These are phyloP conservation scores for Pythium monospermum DNA, from an alignment of 352 stramenopile species.

Conservation along the genomic window DNA sequence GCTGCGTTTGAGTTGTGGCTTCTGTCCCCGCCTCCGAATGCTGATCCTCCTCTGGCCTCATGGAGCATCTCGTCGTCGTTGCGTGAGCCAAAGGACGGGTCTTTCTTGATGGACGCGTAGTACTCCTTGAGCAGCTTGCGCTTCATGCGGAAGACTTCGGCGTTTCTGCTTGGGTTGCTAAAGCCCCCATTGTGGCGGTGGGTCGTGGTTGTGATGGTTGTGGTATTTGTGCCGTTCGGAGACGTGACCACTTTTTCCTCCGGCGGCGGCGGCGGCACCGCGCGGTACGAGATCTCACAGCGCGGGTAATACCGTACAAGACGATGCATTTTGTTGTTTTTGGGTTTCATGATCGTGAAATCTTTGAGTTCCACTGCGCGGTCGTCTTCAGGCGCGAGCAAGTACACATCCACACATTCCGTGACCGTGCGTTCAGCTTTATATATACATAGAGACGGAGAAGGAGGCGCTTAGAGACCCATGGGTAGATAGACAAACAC, in stretches of 20 bases:
- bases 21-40: too few relatives aligned
- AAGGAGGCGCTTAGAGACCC: too few relatives aligned
- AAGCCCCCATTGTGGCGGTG: slow-evolving; percentile 68
- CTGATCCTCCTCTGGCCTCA: too few relatives aligned
- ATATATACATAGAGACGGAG: too few relatives aligned
- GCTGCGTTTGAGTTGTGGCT: too few relatives aligned
- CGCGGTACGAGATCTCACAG: slow-evolving; percentile 71
- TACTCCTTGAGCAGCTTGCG: slow-evolving; percentile 60
- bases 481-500: too few relatives aligned
- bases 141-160: slow-evolving; percentile 70
- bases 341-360: slow-evolving; percentile 81
- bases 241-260: slow-evolving; percentile 56
- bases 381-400: slow-evolving; percentile 56
- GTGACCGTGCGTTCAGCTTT: slow-evolving; percentile 28
- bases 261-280: slow-evolving; percentile 38
- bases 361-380: slow-evolving; percentile 68
- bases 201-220: slow-evolving; percentile 30
- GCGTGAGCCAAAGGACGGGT: slow-evolving; percentile 17
- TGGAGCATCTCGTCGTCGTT: too few relatives aligned
- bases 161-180: slow-evolving; percentile 64
- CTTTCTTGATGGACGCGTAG: slow-evolving; percentile 20
- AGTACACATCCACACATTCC: slow-evolving; percentile 70
- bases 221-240: slow-evolving; percentile 45
- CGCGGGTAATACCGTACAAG: slow-evolving; percentile 59
- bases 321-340: slow-evolving; percentile 72